Percentiles rank a stretch among this genome's conserved stretches.
phyloP scores from a whole-genome alignment of 441 rosid genomes.

The Adansonia rubrostipa region DNA sequence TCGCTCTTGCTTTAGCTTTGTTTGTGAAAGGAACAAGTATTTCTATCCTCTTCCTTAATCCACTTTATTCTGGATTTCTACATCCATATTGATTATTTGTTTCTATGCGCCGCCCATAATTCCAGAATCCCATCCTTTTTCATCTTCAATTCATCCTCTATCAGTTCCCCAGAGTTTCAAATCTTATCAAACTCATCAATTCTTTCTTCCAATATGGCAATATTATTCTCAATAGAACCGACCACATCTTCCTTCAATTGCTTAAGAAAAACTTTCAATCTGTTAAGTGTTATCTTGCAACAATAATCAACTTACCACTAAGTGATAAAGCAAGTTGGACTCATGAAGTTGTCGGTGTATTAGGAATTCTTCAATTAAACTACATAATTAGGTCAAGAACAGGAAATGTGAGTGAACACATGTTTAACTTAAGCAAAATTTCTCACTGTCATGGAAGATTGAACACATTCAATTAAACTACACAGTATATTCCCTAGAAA shows the following conservation, averaged over 20 bases:
- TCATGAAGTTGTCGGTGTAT: background rate
- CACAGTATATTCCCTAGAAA: background rate
- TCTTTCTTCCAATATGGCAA: background rate
- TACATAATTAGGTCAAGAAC: background rate
- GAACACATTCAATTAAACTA: too few species aligned
- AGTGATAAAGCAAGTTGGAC: background rate
- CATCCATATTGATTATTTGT: background rate
- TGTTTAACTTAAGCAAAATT: background rate
- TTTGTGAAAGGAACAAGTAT: too few species aligned
- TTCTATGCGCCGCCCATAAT: background rate
- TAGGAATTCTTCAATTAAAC: background rate
- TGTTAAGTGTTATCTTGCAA: background rate
- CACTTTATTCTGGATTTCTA: background rate
- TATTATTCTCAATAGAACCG: background rate
- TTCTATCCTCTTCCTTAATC: background rate
- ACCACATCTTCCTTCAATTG: too few species aligned
- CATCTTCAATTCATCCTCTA: background rate
- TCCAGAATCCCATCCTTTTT: background rate
- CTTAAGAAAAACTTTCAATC: too few species aligned
- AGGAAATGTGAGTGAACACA: background rate
- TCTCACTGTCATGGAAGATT: background rate
- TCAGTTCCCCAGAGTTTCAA: background rate
- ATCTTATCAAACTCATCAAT: background rate
- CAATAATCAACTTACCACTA: background rate
- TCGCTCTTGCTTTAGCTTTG: too few species aligned